A percentile compares a stretch with the other conserved stretches of the same genome.
Conservation (phyloP, 805 yeast genomes). For the Ogataea trehalophila region DNA sequence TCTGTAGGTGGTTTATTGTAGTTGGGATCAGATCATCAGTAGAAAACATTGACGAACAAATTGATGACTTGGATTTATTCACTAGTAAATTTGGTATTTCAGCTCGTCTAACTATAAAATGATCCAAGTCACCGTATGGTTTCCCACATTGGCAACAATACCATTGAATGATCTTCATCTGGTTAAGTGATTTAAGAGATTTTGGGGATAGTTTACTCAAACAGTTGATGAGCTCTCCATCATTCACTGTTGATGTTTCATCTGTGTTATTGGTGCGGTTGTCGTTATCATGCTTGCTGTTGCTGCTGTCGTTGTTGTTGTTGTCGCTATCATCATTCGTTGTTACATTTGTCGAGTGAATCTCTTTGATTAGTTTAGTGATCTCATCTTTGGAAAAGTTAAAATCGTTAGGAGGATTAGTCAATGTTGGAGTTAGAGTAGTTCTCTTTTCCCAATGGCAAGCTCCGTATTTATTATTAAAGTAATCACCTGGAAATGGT, state of each 20-base stretch:
- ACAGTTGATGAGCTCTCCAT: conserved; percentile 5
- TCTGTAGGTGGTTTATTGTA: background rate
- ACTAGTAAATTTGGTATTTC: background rate
- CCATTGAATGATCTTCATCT: conserved; percentile 28
- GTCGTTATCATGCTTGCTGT: too few relatives aligned
- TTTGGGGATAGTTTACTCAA: conserved; percentile 4
- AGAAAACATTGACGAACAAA: background rate
- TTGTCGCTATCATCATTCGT: background rate
- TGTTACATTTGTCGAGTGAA: conserved; percentile 1
- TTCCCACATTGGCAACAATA: conserved; percentile 30
- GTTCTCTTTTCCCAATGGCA: background rate
- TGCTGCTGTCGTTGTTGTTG: background rate
- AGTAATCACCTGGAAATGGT: background rate
- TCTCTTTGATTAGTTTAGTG: conserved; percentile 10
- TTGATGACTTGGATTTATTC: background rate
- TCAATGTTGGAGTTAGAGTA: conserved; percentile 9
- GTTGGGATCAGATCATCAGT: background rate
- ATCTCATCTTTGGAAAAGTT: conserved; percentile 12
- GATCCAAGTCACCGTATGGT: conserved; percentile 23
- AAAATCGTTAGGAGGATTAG: conserved; percentile 7
- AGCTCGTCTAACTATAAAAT: conserved; percentile 8
- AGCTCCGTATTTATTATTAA: background rate
- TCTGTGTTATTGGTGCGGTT: background rate
- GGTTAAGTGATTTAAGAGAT: conserved; percentile 8
- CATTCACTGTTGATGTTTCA: background rate